Evolutionary conservation across 2,329 filamentous ascomycete species (phyloP), one percentile per base, ranked within the genome.

Genomic region (Diatrype stigma): DNA sequence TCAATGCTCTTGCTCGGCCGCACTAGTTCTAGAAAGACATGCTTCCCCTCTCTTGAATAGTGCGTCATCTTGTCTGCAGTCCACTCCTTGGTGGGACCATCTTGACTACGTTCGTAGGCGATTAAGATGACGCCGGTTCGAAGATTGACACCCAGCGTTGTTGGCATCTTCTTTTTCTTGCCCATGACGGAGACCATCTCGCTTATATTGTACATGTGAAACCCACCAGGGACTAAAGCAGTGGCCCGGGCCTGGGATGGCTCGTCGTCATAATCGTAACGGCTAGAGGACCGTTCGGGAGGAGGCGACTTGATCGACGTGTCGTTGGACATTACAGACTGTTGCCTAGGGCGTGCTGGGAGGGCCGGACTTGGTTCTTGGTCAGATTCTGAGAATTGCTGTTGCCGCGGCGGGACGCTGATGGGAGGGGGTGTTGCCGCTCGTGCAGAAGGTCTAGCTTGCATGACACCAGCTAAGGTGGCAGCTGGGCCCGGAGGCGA

Each of bases 111-210:
- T 66, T 95, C 93, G 0, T 93, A 92, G 0, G 91, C 89, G 61
- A 99, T 90, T 70, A 96, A 85, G 59, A 99, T 95, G 30, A 87
- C 82, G 37, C 92, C 92, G 16, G 90, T 95, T 45, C 87, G 85
- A 50, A 94, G 77, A 66, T 97, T 96, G 64, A 97, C 87, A n/a
- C 93, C 93, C 35, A 97, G 71, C 0, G 90, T 96, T n/a, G 91
- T 96, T 1, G 93, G 91, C 89, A 96, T 94, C 74, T 97, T 97
- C 77, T 96, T 96, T 63, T 89, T 87, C 75, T 96, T 96, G 51
- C 93, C 93, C 84, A 96, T 92, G 42, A 94, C 84, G n/a, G 91
- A 93, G 4, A 96, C 84, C 88, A 96, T 96, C 71, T 97, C 93
- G 66, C 92, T 96, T 62, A 97, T 92, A 62, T 96, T 96, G 72